phyloP scores from a whole-genome alignment of 1,284 basidiomycete genomes.

The Anthracocystis setariae region DNA sequence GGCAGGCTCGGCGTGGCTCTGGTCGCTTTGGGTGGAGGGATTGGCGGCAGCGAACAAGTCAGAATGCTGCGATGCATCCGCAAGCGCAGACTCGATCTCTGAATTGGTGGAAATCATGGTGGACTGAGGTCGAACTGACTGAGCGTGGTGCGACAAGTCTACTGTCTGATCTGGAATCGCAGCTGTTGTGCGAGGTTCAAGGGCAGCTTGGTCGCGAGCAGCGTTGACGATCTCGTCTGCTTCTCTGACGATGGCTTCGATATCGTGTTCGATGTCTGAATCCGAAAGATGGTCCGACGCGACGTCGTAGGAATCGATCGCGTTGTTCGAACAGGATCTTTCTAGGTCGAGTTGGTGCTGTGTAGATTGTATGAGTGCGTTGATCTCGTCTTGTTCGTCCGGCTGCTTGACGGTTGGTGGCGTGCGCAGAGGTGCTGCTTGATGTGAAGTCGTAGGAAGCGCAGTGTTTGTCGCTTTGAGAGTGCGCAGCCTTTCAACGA shows the following conservation, averaged over 20 bases:
- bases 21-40: neutral
- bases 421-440: neutral
- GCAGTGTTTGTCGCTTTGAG: constrained; percentile 6
- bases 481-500: constrained; percentile 32
- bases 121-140: constrained; percentile 1
- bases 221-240: constrained; percentile 35
- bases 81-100: constrained; percentile 41
- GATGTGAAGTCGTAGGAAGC: too few relatives aligned
- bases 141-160: neutral
- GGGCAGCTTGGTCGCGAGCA: constrained; percentile 35
- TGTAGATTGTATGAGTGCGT: constrained; percentile 33
- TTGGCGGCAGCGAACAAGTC: constrained; percentile 9
- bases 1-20: neutral
- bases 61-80: constrained; percentile 33
- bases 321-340: constrained; percentile 3
- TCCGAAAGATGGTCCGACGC: constrained; percentile 24
- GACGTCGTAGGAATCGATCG: constrained; percentile 10
- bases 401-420: neutral
- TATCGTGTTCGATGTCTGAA: constrained; percentile 21
- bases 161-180: too few relatives aligned
- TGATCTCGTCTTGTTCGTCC: constrained; percentile 43
- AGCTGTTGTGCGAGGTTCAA: constrained; percentile 10
- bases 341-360: constrained; percentile 33
- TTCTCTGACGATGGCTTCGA: constrained; percentile 23
- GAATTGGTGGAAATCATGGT: constrained; percentile 18